Percentiles rank a stretch among this genome's conserved stretches.
These are phyloP conservation scores for Ophiostoma piceae DNA, from an alignment of 2,329 filamentous ascomycete species.

Conservation along the genomic window DNA sequence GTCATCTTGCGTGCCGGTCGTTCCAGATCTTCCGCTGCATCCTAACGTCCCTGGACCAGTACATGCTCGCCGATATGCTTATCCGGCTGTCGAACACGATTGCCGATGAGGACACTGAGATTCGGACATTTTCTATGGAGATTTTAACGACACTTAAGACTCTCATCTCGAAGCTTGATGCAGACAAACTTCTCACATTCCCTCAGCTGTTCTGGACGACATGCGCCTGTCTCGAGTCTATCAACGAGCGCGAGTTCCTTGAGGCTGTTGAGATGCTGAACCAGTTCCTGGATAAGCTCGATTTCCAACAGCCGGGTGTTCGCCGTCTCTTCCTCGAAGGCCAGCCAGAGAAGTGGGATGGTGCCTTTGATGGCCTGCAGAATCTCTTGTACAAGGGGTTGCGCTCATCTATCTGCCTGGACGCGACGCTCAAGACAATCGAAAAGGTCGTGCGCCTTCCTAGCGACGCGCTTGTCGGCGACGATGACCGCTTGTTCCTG, in stretches of 20 bases:
- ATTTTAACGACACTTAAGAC: constrained; percentile 91
- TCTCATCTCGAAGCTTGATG: constrained; percentile 77
- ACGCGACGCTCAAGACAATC: constrained; percentile 69
- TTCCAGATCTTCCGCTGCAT: constrained; percentile 97
- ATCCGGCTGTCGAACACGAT: constrained; percentile 93
- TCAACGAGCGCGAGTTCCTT: constrained; percentile 91
- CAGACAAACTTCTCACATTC: constrained; percentile 76
- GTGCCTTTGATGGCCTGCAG: constrained; percentile 79
- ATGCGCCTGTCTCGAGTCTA: constrained; percentile 91
- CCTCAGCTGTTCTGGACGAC: constrained; percentile 98
- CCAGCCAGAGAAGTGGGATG: constrained; percentile 83
- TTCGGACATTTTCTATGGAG: constrained; percentile 96
- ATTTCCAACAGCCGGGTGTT: constrained; percentile 66
- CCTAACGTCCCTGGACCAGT: constrained; percentile 79
- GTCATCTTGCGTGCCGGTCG: constrained; percentile 90
- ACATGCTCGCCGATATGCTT: constrained; percentile 96
- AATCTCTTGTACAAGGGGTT: constrained; percentile 85
- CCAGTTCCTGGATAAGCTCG: constrained; percentile 75
- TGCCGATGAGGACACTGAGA: constrained; percentile 87
- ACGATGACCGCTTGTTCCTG: constrained; percentile 76
- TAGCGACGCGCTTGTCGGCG: constrained; percentile 73
- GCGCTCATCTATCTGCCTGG: constrained; percentile 76
- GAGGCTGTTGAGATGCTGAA: constrained; percentile 90
- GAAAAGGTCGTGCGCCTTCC: constrained; percentile 75
- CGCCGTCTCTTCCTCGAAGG: constrained; percentile 68